Conservation (phyloP, 2,329 filamentous ascomycete genomes). For the Aspergillus quadrilineatus region DNA sequence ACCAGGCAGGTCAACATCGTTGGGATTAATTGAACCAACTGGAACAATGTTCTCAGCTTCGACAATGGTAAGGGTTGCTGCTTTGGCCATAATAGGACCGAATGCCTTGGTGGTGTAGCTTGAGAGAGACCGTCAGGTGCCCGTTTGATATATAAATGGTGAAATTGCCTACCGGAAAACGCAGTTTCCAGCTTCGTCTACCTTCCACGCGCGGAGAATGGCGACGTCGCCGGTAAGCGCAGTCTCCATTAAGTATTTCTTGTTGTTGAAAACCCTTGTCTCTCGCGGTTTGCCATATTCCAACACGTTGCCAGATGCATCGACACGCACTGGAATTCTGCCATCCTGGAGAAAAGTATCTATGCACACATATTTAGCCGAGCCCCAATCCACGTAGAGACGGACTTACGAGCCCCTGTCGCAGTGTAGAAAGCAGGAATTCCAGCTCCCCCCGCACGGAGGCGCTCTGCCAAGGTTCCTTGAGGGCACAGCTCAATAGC, state of each 20-base stretch:
- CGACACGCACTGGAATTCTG: conserved; percentile 66
- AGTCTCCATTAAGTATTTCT: conserved; percentile 73
- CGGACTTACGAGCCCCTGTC: conserved; percentile 63
- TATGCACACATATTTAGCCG: conserved; percentile 12
- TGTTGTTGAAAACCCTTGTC: conserved; percentile 70
- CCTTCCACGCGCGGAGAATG: conserved; percentile 74
- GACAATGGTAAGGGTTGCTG: conserved; percentile 73
- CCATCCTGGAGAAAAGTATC: conserved; percentile 42
- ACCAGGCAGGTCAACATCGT: conserved; percentile 74
- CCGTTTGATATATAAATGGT: background rate
- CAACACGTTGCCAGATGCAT: conserved; percentile 79
- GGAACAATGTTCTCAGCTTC: conserved; percentile 84
- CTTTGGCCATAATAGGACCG: conserved; percentile 76
- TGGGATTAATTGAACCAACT: conserved; percentile 68
- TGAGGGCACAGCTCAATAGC: conserved; percentile 75
- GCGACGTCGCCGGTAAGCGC: conserved; percentile 74
- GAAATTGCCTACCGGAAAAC: conserved; percentile 62
- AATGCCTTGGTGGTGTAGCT: conserved; percentile 72
- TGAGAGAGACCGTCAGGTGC: background rate
- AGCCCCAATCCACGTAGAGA: background rate
- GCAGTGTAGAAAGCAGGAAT: conserved; percentile 81
- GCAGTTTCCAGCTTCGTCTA: conserved; percentile 74
- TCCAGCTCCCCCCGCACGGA: conserved; percentile 70
- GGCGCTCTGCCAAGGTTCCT: conserved; percentile 53
- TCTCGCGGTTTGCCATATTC: conserved; percentile 67